Conservation (phyloP, 2,329 filamentous ascomycete species). For the Fusarium sublunatum region DNA sequence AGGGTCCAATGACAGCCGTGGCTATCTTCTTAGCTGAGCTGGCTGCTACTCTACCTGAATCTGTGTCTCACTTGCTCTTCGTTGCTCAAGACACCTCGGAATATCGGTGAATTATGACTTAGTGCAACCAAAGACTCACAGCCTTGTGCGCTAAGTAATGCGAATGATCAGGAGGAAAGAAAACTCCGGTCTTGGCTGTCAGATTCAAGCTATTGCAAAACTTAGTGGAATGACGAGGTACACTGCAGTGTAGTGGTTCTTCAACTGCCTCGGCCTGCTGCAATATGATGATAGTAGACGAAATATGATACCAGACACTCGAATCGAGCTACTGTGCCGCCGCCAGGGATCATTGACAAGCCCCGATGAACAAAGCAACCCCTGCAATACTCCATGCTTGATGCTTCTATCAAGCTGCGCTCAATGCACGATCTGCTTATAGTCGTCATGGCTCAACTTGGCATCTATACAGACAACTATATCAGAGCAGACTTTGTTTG, state of each 20-base stretch:
- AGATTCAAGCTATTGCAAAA: no score
- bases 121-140: constrained; percentile 9
- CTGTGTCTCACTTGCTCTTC: constrained; percentile 19
- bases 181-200: constrained; percentile 11
- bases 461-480: neutral
- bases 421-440: constrained; percentile 34
- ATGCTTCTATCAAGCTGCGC: constrained; percentile 26
- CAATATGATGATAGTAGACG: neutral
- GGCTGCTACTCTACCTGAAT: constrained; percentile 4
- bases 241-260: no score
- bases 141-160: neutral
- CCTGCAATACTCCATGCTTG: constrained; percentile 35
- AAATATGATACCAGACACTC: neutral
- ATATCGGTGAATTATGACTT: constrained; percentile 5
- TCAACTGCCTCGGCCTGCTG: neutral
- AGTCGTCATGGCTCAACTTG: constrained; percentile 12
- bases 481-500: neutral
- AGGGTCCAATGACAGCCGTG: constrained; percentile 22
- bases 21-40: constrained; percentile 12
- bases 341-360: constrained; percentile 39
- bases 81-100: neutral
- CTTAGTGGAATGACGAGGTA: no score
- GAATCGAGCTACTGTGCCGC: constrained; percentile 32
- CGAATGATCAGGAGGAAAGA: constrained; percentile 16
- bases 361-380: constrained; percentile 29